phyloP scores from a whole-genome alignment of 116 monocot species.

The Phalaenopsis hybrid region DNA sequence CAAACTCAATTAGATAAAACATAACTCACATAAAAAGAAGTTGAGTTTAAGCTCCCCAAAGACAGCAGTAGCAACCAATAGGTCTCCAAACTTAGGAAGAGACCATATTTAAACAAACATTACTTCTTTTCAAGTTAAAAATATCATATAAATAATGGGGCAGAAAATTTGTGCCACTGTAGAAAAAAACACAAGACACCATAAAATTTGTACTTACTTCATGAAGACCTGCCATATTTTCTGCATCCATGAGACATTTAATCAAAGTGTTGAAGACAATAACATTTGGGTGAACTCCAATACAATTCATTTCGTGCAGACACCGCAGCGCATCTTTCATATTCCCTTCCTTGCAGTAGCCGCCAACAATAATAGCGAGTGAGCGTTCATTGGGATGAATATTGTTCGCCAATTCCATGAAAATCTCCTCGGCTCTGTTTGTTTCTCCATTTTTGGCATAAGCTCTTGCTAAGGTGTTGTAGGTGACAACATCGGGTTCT shows the following conservation, averaged over 20 bases:
- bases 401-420: slow-evolving; percentile 56
- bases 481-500: slow-evolving; percentile 83
- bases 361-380: slow-evolving; percentile 69
- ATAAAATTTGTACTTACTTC: slow-evolving; percentile 43
- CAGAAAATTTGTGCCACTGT: not conserved
- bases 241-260: slow-evolving; percentile 74
- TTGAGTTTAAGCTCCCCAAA: no score
- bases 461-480: slow-evolving; percentile 81
- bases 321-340: slow-evolving; percentile 72
- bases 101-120: not conserved
- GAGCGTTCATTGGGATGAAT: slow-evolving; percentile 74
- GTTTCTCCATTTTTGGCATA: slow-evolving; percentile 74
- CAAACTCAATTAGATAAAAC: not conserved
- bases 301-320: slow-evolving; percentile 55
- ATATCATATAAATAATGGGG: not conserved
- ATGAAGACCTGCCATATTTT: slow-evolving; percentile 56
- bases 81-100: not conserved
- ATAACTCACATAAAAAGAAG: not conserved
- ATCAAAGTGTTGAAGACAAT: slow-evolving; percentile 79
- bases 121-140: not conserved
- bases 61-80: not conserved
- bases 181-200: not conserved
- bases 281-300: slow-evolving; percentile 55
- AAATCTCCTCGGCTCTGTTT: slow-evolving; percentile 62
- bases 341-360: slow-evolving; percentile 84